phyloP scores from a whole-genome alignment of 441 rosid genomes.

The Rhodomyrtus psidioides region DNA sequence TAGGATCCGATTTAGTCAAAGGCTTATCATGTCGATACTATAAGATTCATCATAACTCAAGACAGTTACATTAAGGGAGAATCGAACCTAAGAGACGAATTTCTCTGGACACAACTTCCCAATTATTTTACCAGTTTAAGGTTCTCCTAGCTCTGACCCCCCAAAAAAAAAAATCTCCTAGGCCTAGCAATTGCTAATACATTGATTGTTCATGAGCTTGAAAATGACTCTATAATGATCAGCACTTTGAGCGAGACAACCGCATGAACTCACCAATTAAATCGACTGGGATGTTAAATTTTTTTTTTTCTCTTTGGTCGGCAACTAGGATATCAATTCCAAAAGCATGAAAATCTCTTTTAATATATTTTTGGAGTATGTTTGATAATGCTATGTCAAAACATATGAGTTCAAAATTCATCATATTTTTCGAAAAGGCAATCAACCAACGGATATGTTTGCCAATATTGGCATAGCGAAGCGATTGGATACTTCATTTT shows the following conservation, averaged over 20 bases:
- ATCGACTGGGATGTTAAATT: neutral
- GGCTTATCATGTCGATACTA: neutral
- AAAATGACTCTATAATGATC: neutral
- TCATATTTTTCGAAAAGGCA: too few relatives aligned
- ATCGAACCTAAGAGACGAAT: neutral
- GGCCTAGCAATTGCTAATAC: neutral
- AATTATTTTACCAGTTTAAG: neutral
- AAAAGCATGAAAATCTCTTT: neutral
- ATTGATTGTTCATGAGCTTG: neutral
- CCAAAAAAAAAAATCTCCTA: neutral
- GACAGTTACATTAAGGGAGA: neutral
- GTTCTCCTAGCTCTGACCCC: neutral
- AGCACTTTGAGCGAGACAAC: neutral
- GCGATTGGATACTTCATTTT: too few relatives aligned
- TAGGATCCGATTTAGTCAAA: neutral
- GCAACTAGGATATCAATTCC: neutral
- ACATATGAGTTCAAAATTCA: too few relatives aligned
- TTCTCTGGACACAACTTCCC: neutral
- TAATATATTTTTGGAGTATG: too few relatives aligned
- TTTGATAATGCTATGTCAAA: too few relatives aligned
- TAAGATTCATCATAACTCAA: neutral
- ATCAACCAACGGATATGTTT: too few relatives aligned
- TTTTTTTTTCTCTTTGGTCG: too few relatives aligned
- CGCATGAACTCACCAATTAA: neutral
- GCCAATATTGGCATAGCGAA: too few relatives aligned